Conservation (phyloP, 2,329 filamentous ascomycete genomes). For the Stemphylium beticola region DNA sequence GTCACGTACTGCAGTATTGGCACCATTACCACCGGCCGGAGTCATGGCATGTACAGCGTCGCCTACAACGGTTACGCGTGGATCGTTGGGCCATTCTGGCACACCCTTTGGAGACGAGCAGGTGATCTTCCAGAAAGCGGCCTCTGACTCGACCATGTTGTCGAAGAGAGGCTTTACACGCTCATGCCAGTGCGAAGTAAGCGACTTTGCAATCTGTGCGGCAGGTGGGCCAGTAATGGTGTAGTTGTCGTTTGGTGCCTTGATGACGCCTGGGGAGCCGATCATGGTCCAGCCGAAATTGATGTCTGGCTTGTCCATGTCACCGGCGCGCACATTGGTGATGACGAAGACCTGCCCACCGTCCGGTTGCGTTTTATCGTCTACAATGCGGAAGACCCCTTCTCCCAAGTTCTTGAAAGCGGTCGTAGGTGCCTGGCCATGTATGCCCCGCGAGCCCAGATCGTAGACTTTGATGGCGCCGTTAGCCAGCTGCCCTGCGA, state of each 20-base stretch:
- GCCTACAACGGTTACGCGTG: conserved; percentile 56
- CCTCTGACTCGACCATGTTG: conserved; percentile 62
- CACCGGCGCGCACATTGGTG: conserved; percentile 67
- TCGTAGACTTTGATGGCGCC: conserved; percentile 68
- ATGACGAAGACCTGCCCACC: conserved; percentile 61
- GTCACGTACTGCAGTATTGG: conserved; percentile 54
- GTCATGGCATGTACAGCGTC: conserved; percentile 57
- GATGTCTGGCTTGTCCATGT: conserved; percentile 64
- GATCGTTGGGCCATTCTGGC: conserved; percentile 65
- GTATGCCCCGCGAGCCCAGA: conserved; percentile 67
- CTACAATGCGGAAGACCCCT: conserved; percentile 65
- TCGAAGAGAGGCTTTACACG: conserved; percentile 64
- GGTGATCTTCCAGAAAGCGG: conserved; percentile 72
- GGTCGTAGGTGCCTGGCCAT: conserved; percentile 67
- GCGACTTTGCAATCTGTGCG: conserved; percentile 62
- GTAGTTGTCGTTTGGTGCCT: conserved; percentile 65
- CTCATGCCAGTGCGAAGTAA: conserved; percentile 63
- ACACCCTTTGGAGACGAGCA: conserved; percentile 66
- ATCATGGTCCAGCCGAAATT: conserved; percentile 70
- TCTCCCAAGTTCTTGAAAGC: conserved; percentile 68
- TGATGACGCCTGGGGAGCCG: conserved; percentile 63
- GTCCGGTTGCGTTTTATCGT: conserved; percentile 53
- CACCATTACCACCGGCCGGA: conserved; percentile 55
- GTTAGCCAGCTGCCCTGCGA: conserved; percentile 65
- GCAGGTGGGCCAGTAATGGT: conserved; percentile 63